Conservation (phyloP, 257 asterid genomes). For the Schizonepeta tenuifolia region DNA sequence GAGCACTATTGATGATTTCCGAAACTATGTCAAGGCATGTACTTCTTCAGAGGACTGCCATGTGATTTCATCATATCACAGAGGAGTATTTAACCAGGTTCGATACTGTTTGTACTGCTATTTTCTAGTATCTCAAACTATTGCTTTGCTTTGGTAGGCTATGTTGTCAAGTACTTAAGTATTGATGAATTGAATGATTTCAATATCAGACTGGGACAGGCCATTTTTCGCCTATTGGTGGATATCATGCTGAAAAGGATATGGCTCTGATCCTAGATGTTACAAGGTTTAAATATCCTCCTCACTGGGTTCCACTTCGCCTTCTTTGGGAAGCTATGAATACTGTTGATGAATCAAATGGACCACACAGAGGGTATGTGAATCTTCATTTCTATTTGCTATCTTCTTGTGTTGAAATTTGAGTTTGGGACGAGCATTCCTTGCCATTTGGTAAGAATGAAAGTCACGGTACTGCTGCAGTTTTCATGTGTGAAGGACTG, state of each 20-base stretch:
- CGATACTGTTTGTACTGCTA: background rate
- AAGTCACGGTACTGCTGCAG: conserved; percentile 11
- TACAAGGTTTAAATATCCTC: conserved; percentile 99
- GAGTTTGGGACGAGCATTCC: background rate
- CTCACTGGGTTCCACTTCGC: conserved; percentile 96
- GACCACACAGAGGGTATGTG: conserved; percentile 81
- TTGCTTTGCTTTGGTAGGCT: conserved; percentile 23
- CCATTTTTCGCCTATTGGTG: conserved; percentile 99
- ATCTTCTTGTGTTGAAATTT: background rate
- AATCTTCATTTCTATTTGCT: conserved; percentile 24
- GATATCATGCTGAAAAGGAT: conserved; percentile 91
- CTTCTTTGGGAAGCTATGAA: conserved; percentile 99
- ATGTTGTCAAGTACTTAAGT: conserved; percentile 23
- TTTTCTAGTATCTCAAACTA: conserved; percentile 11
- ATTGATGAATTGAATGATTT: conserved; percentile 36
- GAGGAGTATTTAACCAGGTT: conserved; percentile 89
- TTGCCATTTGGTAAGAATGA: conserved; percentile 18
- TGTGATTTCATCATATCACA: conserved; percentile 85
- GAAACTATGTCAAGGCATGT: conserved; percentile 78
- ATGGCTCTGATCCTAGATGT: conserved; percentile 99
- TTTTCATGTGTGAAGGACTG: background rate
- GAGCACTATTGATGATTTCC: conserved; percentile 84
- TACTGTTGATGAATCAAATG: conserved; percentile 91
- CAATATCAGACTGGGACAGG: conserved; percentile 92
- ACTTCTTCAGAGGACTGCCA: conserved; percentile 84